phyloP scores from a whole-genome alignment of 257 asterid genomes.

The Salvia miltiorrhiza region DNA sequence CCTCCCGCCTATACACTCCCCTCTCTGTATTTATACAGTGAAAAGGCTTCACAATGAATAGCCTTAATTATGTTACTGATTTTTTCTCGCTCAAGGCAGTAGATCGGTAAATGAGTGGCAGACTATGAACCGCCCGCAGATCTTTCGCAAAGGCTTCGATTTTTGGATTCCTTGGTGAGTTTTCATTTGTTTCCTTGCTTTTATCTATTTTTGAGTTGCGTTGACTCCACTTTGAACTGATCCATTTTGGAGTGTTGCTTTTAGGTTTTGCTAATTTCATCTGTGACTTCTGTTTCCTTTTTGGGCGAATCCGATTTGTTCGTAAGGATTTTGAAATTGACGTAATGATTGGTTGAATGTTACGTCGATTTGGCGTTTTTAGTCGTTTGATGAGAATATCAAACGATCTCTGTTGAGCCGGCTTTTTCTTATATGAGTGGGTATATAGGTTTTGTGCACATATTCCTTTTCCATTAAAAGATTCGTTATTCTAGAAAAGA shows the following conservation, averaged over 20 bases:
- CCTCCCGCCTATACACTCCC: conserved; percentile 10
- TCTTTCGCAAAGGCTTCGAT: conserved; percentile 25
- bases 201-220: conserved; percentile 19
- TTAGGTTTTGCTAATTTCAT: neutral
- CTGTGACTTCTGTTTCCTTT: neutral
- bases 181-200: neutral
- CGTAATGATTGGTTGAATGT: neutral
- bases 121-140: conserved; percentile 26
- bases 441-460: conserved; percentile 3
- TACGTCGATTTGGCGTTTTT: neutral
- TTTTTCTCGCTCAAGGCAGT: conserved; percentile 9
- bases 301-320: conserved; percentile 4
- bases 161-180: conserved; percentile 34
- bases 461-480: neutral
- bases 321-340: neutral
- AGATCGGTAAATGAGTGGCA: conserved; percentile 27
- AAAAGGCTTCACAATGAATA: conserved; percentile 14
- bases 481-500: conserved; percentile 7
- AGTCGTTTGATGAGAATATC: neutral
- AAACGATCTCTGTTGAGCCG: conserved; percentile 13
- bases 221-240: conserved; percentile 38
- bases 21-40: conserved; percentile 2
- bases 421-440: neutral
- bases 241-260: conserved; percentile 11
- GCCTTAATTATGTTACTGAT: neutral